phyloP scores from a whole-genome alignment of 1,284 basidiomycete genomes.

The Megacollybia platyphylla region DNA sequence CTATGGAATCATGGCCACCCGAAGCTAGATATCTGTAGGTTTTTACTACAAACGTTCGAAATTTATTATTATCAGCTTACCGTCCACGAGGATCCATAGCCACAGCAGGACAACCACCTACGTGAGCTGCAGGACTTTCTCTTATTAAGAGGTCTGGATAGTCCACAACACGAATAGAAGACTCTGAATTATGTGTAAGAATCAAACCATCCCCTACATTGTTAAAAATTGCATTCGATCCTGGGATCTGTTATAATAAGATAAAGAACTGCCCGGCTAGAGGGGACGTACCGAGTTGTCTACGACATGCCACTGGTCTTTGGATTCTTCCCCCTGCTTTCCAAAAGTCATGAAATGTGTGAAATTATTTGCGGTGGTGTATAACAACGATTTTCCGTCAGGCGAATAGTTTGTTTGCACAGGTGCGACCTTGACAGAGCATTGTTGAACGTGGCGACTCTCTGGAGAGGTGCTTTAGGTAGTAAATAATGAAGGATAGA shows the following conservation, averaged over 20 bases:
- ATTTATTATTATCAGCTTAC: constrained; percentile 16
- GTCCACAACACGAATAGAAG: constrained; percentile 50
- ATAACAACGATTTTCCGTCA: constrained; percentile 54
- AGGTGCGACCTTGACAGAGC: constrained; percentile 41
- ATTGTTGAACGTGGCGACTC: constrained; percentile 50
- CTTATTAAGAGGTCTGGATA: constrained; percentile 46
- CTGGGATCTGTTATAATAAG: constrained; percentile 14
- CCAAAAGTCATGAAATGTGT: constrained; percentile 45
- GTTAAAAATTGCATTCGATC: constrained; percentile 58
- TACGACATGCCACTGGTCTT: constrained; percentile 44
- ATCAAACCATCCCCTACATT: constrained; percentile 58
- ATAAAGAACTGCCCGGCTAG: neutral
- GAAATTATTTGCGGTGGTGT: constrained; percentile 42
- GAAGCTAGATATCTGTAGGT: constrained; percentile 54
- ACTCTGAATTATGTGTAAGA: constrained; percentile 46
- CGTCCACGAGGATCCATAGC: constrained; percentile 65
- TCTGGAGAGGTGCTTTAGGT: constrained; percentile 24
- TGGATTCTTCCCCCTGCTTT: constrained; percentile 39
- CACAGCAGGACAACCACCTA: constrained; percentile 61
- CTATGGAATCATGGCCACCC: constrained; percentile 67
- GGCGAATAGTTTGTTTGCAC: constrained; percentile 58
- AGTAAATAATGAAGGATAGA: neutral
- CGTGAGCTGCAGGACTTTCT: constrained; percentile 56
- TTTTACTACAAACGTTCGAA: neutral
- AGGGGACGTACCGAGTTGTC: constrained; percentile 27